Evolutionary conservation across 306 rosid species (phyloP), one percentile per base, ranked within the genome.

Genomic region (Sicyos edulis): DNA sequence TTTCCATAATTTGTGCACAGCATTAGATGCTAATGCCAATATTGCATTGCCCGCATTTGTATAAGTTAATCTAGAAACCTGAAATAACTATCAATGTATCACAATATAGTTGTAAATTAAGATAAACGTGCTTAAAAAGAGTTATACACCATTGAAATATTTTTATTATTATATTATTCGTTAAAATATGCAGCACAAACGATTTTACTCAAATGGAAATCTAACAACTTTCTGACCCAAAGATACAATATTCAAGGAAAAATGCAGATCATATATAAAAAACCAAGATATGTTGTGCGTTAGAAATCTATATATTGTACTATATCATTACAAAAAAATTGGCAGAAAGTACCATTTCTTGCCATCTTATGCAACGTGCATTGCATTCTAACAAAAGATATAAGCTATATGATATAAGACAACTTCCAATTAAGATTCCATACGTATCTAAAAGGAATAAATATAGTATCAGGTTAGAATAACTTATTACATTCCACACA

Each of bases 121-220:
- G 73, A 68, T 47, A 52, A 26, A 54, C 24, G 71, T 16, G n/a
- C 75, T 13, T 68, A n/a, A n/a, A n/a, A n/a, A n/a, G 21, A 49
- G 42, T 22, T 22, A 49, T 21, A 37, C 37, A n/a, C 17, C 40
- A 14, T 55, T 9, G 37, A 72, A 34, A 47, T n/a, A 54, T 11
- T 54, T 17, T 6, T 17, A 6, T 34, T 1, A 4, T 52, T 52
- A 47, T 54, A 40, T 54, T 19, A 37, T 67, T 67, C 57, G 8
- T 4, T 49, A 14, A n/a, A 40, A 14, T 47, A 40, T 19, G 54
- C 71, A 64, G 52, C 14, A n/a, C 10, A 44, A 65, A 53, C 1
- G 42, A 67, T 4, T 5, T 21, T 32, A 50, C 55, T 45, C 8
- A 14, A 22, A 67, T n/a, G n/a, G n/a, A n/a, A n/a, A n/a, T n/a